Evolutionary conservation across 306 rosid species (phyloP), one percentile per base, ranked within the genome.

Genomic region (Pueraria montana): DNA sequence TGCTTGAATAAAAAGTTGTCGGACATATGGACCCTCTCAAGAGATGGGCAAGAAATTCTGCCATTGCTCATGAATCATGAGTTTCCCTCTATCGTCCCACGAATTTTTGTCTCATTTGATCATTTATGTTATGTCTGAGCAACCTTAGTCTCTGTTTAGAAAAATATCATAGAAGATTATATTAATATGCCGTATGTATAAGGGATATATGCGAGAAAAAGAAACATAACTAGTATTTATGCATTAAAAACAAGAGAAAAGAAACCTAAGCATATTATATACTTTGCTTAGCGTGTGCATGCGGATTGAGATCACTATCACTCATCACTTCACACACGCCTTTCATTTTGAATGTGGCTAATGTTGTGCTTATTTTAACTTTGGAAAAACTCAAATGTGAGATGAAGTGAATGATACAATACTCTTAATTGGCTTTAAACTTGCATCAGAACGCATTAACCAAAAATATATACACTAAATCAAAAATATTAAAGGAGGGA

Each of bases 261-360:
- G 11, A 27, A 14, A 65, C 2, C 2, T 21, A 21, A 23, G 34
- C 66, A 59, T 59, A 9, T n/a, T 59, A 24, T 43, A 80, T 70
- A 21, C 70, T 74, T 52, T 50, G 23, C 70, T 49, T 82, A 53
- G 74, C 80, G 69, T 64, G 80, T 74, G 76, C 49, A 17, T 74
- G 58, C 65, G 56, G 63, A 32, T 81, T 72, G 30, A 46, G 52
- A 23, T 42, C 17, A 58, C 67, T 55, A 43, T 43, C 49, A 43
- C 49, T 43, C 49, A 2, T 24, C 11, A 62, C 2, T 55, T 26
- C 63, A 10, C 59, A 5, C 56, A 53, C 10, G 23, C 61, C 4
- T 53, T 53, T 53, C 61, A n/a, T 56, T 56, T 56, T 56, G 30
- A 56, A 5, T 3, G 20, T 21, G 13, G 11, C 63, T 21, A 14